These are phyloP conservation scores for Dictyostelium capitatum DNA, from an alignment of 78 protist species.

Conservation along the genomic window DNA sequence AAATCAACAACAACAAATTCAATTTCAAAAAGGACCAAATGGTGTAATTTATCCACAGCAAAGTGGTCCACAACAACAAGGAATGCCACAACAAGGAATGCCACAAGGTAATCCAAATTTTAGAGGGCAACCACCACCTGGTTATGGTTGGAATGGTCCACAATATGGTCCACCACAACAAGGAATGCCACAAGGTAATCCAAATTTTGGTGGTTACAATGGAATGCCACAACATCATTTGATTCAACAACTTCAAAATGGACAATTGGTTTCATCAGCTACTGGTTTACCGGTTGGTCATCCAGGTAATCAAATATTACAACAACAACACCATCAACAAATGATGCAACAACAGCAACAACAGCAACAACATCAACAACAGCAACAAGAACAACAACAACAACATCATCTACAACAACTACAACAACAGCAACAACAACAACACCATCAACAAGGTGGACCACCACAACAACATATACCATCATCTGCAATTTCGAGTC, in stretches of 20 bases:
- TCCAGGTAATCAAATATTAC: neutral
- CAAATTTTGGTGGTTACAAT: neutral
- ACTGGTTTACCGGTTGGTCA: neutral
- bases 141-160: neutral
- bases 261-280: neutral
- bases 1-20: conserved; percentile 4
- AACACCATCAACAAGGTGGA: neutral
- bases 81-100: neutral
- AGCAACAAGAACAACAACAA: neutral
- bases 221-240: neutral
- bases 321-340: neutral
- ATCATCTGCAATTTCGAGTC: too few species aligned
- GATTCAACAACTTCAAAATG: neutral
- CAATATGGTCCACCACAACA: neutral
- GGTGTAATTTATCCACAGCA: neutral
- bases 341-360: neutral
- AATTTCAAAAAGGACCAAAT: neutral
- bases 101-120: neutral
- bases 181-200: neutral
- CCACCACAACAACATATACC: neutral
- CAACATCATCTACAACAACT: neutral
- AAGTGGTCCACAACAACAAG: neutral
- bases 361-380: neutral
- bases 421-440: neutral
- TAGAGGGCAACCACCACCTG: neutral